Evolutionary conservation across 192 early-diverging fungal species (phyloP), one percentile per base, ranked within the genome.

Genomic region (Geranomyces michiganensis): DNA sequence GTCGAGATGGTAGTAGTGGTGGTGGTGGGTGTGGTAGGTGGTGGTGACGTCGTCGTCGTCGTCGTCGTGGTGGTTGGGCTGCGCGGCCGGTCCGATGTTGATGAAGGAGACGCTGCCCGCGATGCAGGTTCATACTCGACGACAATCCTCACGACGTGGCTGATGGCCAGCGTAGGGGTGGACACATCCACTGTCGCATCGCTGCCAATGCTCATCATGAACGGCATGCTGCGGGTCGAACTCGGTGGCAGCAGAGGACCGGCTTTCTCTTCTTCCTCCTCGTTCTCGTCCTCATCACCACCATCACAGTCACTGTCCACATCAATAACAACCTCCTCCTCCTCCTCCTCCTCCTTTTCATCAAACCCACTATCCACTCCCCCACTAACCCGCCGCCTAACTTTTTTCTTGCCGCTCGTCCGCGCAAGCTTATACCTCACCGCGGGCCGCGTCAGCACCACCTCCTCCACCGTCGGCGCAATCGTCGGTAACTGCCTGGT

Each of bases 91-190:
- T 15, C 24, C 3, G n/a, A 17, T 26, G 51, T 8, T 61, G 59
- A 55, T 55, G 3, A 3, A 14, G 21, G 14, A 29, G 53, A 3
- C 21, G 53, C 5, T 55, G 5, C 33, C 19, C n/a, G n/a, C n/a
- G n/a, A n/a, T n/a, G 21, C 33, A 19, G 59, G 59, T 10, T 32
- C 29, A 32, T 61, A 65, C 64, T 65, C 64, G 19, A 65, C n/a
- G 13, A 43, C 64, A 29, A 65, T 47, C 17, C 64, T 30, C 26
- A 65, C 64, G 12, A 46, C 26, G 21, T 65, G 64, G 26, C 26
- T 26, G 41, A 65, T 65, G 41, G 32, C 64, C n/a, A 65, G 22
- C 0, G 64, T 65, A 5, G 24, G 32, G 19, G 64, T 65, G 19
- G 32, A n/a, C 9, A 65, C 32, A 9, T 41, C 32, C 21, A 43